Conservation (phyloP, 768 basidiomycete species). For the Lactarius trivialis region DNA sequence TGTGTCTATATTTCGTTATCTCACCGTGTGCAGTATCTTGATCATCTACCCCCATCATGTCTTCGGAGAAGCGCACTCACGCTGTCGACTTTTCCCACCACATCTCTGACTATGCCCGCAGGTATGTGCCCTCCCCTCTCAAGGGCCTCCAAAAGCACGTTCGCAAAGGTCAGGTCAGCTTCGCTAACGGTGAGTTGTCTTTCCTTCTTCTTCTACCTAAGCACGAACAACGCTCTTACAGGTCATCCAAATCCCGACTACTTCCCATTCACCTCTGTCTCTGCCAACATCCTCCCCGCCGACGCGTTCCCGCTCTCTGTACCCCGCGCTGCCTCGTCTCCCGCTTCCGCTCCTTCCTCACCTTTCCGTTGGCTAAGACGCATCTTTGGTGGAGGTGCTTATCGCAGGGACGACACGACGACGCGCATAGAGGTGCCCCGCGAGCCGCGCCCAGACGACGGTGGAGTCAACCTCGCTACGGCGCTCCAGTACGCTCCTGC, state of each 20-base stretch:
- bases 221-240: slow-evolving; percentile 10
- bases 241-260: too few relatives aligned
- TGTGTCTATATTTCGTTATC: too few relatives aligned
- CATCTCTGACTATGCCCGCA: slow-evolving; percentile 48
- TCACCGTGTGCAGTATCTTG: too few relatives aligned
- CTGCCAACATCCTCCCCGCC: slow-evolving; percentile 44
- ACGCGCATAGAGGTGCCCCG: slow-evolving; percentile 43
- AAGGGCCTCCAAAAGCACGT: slow-evolving; percentile 48
- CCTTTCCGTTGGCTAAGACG: too few relatives aligned
- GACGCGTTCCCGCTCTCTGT: slow-evolving; percentile 44
- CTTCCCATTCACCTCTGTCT: slow-evolving; percentile 63
- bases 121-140: slow-evolving; percentile 48
- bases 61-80: too few relatives aligned
- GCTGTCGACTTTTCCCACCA: slow-evolving; percentile 72
- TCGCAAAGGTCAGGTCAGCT: too few relatives aligned
- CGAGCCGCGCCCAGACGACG: too few relatives aligned
- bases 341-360: slow-evolving; percentile 25
- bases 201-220: background rate
- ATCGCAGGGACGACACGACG: slow-evolving; percentile 35
- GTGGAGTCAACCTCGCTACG: slow-evolving; percentile 55
- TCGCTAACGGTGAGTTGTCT: slow-evolving; percentile 58
- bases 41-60: too few relatives aligned
- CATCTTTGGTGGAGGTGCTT: too few relatives aligned
- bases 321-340: slow-evolving; percentile 15
- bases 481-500: slow-evolving; percentile 63